Base-by-base conservation (phyloP, 1,284 basidiomycete species). In the Hypsizygus ulmarius region DNA sequence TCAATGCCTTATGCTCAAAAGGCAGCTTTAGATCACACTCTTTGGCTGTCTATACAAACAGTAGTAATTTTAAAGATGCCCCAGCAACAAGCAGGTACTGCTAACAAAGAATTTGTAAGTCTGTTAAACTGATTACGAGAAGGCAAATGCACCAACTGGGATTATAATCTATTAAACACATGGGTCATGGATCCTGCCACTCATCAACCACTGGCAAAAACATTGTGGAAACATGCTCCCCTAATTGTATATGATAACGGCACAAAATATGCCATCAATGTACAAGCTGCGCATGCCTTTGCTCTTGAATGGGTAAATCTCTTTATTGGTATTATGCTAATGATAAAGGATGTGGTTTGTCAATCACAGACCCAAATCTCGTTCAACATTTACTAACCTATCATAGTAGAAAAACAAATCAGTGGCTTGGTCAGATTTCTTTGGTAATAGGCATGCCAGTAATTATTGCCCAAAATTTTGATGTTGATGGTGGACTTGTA, bases 101-200 rank as follows among this genome's bases (percentile, higher is more conserved):
- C 59, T 32, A 65, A 64, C 40, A n/a, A 35, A 18, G 5, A 10
- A 10, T 69, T 69, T 42, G 51, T 62, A 0, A 32, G 55, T 0
- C 39, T 71, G 6, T 41, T 71, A 1, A 27, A 7, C 0, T 47
- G 67, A 0, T 35, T 71, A 14, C 43, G 57, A 16, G 39, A 50
- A 21, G 66, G 64, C 1, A 37, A 38, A 27, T 66, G 63, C 42
- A 61, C 51, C 3, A 33, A 52, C 1, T 39, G 50, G 3, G 64
- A 65, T 45, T 63, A 53, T 32, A 5, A 54, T 0, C 12, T 63
- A 1, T 41, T 66, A n/a, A 42, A 35, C 2, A 32, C 33, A 9
- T 35, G 53, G n/a, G 6, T 59, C 2, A 9, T 57, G 7, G 18
- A 36, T 36, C 15, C 11, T 14, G 14, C 10, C 10, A 14, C 14